A percentile compares a stretch with the other conserved stretches of the same genome.
These are phyloP conservation scores for Zea luxurians DNA, from an alignment of 176 grass and related monocot genomes.

Conservation along the genomic window DNA sequence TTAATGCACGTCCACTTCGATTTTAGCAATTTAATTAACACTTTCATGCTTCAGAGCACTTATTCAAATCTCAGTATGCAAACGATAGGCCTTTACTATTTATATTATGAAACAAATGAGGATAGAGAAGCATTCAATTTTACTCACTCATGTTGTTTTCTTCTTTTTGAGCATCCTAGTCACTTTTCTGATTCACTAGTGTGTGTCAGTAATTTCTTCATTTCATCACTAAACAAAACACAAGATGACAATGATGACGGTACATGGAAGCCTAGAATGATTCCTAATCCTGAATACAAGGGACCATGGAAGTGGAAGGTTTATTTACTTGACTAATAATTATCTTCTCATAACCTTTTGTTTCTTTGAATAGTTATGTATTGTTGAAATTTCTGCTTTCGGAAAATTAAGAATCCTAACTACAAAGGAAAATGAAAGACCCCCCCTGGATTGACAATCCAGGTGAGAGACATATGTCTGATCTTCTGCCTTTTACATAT, in stretches of 20 bases:
- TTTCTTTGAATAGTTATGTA: neutral
- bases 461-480: slow-evolving; percentile 48
- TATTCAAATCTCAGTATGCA: neutral
- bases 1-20: neutral
- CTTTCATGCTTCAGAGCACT: neutral
- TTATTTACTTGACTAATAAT: slow-evolving; percentile 24
- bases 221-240: neutral
- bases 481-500: slow-evolving; percentile 10
- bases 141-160: neutral
- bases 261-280: slow-evolving; percentile 78
- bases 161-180: neutral
- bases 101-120: slow-evolving; percentile 10
- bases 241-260: slow-evolving; percentile 49
- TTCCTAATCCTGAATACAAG: slow-evolving; percentile 85
- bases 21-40: too few species aligned
- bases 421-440: slow-evolving; percentile 98
- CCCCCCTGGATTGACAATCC: slow-evolving; percentile 98
- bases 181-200: neutral
- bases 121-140: neutral
- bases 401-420: slow-evolving; percentile 99
- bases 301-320: slow-evolving; percentile 94
- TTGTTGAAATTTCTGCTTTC: slow-evolving; percentile 26
- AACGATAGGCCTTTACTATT: neutral
- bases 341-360: neutral
- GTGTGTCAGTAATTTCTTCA: neutral